phyloP scores from a whole-genome alignment of 208 protist genomes.

The Trypanosoma platydactyli region DNA sequence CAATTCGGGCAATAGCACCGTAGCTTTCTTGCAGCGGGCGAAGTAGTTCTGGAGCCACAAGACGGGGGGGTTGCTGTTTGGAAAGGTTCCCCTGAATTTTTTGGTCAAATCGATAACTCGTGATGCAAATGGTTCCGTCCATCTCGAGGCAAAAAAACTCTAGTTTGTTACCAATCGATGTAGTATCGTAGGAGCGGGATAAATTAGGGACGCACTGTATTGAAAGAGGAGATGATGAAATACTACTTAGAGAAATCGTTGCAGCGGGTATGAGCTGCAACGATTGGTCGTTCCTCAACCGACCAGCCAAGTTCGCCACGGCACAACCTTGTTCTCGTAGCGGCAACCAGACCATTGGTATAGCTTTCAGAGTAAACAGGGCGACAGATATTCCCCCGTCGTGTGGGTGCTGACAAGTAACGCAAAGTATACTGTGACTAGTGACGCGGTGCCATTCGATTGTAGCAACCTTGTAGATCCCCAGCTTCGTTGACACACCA shows the following conservation, averaged over 20 bases:
- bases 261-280: constrained; percentile 28
- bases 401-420: constrained; percentile 57
- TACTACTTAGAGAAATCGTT: constrained; percentile 18
- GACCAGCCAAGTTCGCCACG: not conserved
- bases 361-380: constrained; percentile 70
- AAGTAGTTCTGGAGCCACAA: constrained; percentile 43
- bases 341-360: constrained; percentile 28
- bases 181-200: constrained; percentile 33
- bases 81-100: constrained; percentile 65
- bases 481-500: constrained; percentile 56
- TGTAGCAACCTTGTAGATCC: constrained; percentile 43
- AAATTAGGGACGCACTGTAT: constrained; percentile 56
- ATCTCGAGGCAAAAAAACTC: constrained; percentile 72
- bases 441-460: constrained; percentile 70
- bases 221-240: constrained; percentile 26
- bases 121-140: constrained; percentile 71
- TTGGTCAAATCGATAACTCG: constrained; percentile 61
- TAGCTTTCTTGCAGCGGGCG: constrained; percentile 56
- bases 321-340: constrained; percentile 19
- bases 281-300: constrained; percentile 7
- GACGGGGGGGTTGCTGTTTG: constrained; percentile 48
- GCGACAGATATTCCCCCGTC: constrained; percentile 39
- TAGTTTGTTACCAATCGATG: constrained; percentile 51
- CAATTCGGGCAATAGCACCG: constrained; percentile 39
- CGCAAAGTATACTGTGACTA: constrained; percentile 69